Evolutionary conservation across 148 eudicot genomes (phyloP), one percentile per base, ranked within the genome.

Genomic region (Limonium bicolor): DNA sequence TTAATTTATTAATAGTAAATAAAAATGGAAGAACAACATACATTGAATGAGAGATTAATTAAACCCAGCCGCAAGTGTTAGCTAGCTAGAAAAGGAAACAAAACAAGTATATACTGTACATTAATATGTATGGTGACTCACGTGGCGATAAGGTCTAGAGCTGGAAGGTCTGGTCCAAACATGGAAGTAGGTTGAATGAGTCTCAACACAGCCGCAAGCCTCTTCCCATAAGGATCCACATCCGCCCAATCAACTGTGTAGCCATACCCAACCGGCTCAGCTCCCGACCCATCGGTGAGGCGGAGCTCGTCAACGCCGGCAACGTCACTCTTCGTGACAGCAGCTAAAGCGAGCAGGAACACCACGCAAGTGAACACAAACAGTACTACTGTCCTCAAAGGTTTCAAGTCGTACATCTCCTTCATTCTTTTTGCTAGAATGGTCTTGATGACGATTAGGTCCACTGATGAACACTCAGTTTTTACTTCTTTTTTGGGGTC

Each of bases 161-260:
- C 18, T 4, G 20, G 43, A 10, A 19, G 42, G 25, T 65, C 70
- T 1, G 54, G 34, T 18, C 70, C 70, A 50, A 41, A 65, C 28
- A 49, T 42, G 0, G 60, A 48, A 1, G 70, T 48, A 4, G 36
- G 45, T 5, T 47, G 36, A 54, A 48, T 48, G 20, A 65, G 53
- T 8, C 24, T 36, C 36, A 65, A 58, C 27, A 35, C 5, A 27
- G 70, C 60, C 7, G 27, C 12, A 24, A 65, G 49, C 22, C 51
- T 47, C 7, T 1, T 19, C 2, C 43, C 50, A 22, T 29, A 29
- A 1, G 46, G 5, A 9, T n/a, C 29, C 2, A 55, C 2, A 20
- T 31, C 49, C 17, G 36, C 36, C 6, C 53, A 1, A 0, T 23
- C 38, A 8, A 57, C 36, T 4, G 12, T 7, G 35, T 63, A 63